Base-by-base conservation (phyloP, 768 basidiomycete genomes). In the Tricholoma bakamatsutake region DNA sequence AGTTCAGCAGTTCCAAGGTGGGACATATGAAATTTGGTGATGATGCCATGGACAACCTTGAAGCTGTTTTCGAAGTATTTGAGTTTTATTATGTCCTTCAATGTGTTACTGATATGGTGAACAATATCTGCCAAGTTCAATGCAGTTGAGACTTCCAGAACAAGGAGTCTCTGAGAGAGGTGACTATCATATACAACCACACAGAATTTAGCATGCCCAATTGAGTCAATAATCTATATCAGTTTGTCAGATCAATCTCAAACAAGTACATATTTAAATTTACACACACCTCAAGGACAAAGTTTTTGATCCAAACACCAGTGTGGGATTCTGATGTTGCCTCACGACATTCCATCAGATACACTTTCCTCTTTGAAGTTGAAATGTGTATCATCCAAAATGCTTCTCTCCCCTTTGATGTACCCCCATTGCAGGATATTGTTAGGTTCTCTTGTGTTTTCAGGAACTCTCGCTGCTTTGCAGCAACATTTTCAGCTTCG, bases 321-420 rank as follows among this genome's bases (percentile, higher is more conserved):
- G 67, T 68, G 61, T 71, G 68, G 13, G 64, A 63, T 35, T 64
- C 65, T 18, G 48, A 46, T 4, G 66, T 66, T 39, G 59, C 66
- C 54, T 70, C 66, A 24, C 61, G 50, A 2, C 66, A 64, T 15
- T 59, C 64, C 43, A 69, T 57, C 39, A 71, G 59, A 52, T 62
- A 72, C 12, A 65, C 64, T n/a, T 62, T 60, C 10, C 62, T 33
- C 3, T 62, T 62, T 40, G 58, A 54, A 4, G 66, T 69, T 17
- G 68, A 70, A 47, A 71, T 59, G 54, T 72, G 71, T 27, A 70
- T 42, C 7, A 68, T 68, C 57, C 69, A 70, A 35, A 67, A 64
- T 5, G 66, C 60, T 18, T 70, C 62, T 5, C 51, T 59, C 4
- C 59, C 61, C 31, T 55, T 62, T 6, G 62, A 65, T n/a, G 67